Base-by-base conservation (phyloP, 352 stramenopile genomes). In the Phytophthora uliginosa region DNA sequence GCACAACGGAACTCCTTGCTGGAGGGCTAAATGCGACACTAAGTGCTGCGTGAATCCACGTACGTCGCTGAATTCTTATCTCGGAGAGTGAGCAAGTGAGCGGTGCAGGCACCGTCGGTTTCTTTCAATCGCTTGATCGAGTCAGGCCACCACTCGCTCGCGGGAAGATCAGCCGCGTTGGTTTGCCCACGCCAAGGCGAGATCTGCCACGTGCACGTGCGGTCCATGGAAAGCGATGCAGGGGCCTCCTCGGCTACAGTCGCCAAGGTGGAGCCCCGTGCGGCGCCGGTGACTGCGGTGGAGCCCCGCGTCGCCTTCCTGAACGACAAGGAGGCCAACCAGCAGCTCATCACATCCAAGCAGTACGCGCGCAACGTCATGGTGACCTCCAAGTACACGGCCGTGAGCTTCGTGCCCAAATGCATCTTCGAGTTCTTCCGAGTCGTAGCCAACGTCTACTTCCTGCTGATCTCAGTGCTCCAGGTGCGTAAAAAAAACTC, bases 401-500 rank as follows among this genome's bases (percentile, higher is more conserved):
- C 93, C 12, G 28, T 80, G 47, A 84, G 84, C 53, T 99, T 99
- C 77, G 66, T 99, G 50, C 96, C 97, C 17, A 88, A 98, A 84
- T 94, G 89, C n/a, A 91, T 98, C 57, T 89, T 95, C 51, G 92
- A 98, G 73, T 97, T 98, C 82, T 98, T 99, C 77, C 90, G 95
- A 33, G 84, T 96, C 61, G 92, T 98, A 52, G 95, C 93, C 33
- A 99, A 99, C 73, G 80, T 98, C 65, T 99, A 99, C 81, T 99
- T 99, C 76, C 76, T 98, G n/a, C 78, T 94, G 38, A 96, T 99
- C 47, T 96, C 93, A 10, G 63, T 95, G 36, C 85, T 99, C 17
- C 97, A 98, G 81, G 81, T 88, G 52, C 51, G 31, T 15, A 31
- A 33, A 31, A 28, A 31, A 31, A 59, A 17, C 20, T 26, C 20